A percentile compares a stretch with the other conserved stretches of the same genome.
Conservation (phyloP, 2,329 filamentous ascomycete genomes). For the Colletotrichum eleusines region DNA sequence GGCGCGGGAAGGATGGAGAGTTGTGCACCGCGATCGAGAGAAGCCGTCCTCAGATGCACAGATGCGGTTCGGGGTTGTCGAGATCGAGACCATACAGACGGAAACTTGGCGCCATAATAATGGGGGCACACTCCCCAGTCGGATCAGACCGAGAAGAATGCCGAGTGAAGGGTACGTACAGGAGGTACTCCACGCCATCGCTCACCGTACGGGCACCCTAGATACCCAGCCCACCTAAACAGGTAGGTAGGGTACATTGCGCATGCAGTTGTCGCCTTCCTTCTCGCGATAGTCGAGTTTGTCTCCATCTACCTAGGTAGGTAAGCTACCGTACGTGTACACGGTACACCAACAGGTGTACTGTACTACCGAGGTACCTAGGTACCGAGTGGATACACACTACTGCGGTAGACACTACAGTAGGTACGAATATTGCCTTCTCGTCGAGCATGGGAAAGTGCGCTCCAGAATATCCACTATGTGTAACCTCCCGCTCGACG, state of each 20-base stretch:
- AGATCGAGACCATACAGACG: conserved; percentile 38
- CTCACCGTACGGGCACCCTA: no score
- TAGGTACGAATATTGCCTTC: no score
- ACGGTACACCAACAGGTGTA: no score
- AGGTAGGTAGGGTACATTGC: no score
- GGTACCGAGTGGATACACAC: no score
- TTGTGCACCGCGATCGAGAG: conserved; percentile 25
- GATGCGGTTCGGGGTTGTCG: conserved; percentile 29
- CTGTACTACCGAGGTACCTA: no score
- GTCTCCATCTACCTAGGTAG: no score
- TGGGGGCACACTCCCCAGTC: not conserved
- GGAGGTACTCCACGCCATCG: no score
- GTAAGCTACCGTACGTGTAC: no score
- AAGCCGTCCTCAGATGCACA: conserved; percentile 30
- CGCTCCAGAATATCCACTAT: not conserved
- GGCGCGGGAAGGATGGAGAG: conserved; percentile 30
- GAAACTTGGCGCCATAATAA: conserved; percentile 25
- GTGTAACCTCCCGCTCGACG: not conserved
- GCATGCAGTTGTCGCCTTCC: no score
- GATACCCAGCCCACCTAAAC: not conserved
- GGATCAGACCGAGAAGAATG: not conserved
- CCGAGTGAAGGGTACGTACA: not conserved
- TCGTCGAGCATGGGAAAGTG: conserved; percentile 13
- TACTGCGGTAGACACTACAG: no score
- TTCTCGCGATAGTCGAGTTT: no score